Conservation (phyloP, 805 yeast species). For the Teunomyces lycoperdinae region DNA sequence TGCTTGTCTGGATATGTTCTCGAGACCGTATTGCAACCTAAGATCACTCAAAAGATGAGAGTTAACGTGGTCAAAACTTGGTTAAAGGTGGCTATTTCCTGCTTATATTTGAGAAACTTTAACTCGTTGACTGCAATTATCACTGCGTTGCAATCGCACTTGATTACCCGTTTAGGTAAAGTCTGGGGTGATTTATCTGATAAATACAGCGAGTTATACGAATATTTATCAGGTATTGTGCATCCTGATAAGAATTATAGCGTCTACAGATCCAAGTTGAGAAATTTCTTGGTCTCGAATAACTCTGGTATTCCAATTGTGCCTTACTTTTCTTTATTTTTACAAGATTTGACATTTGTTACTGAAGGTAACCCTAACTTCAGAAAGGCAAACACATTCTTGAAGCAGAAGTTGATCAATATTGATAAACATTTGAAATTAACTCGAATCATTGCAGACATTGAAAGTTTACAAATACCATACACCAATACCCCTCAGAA, state of each 20-base stretch:
- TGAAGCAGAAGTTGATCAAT: conserved; percentile 61
- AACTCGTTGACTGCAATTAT: conserved; percentile 78
- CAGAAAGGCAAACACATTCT: conserved; percentile 56
- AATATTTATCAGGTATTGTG: conserved; percentile 62
- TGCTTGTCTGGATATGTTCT: conserved; percentile 68
- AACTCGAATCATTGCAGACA: conserved; percentile 61
- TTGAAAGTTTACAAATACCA: conserved; percentile 66
- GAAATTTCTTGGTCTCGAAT: conserved; percentile 49
- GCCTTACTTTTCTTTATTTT: conserved; percentile 70
- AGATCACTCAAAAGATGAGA: conserved; percentile 47
- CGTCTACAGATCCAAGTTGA: conserved; percentile 63
- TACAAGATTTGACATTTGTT: conserved; percentile 79
- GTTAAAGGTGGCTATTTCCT: conserved; percentile 71
- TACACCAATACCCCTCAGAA: conserved; percentile 34
- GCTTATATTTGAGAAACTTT: conserved; percentile 70
- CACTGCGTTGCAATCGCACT: conserved; percentile 71
- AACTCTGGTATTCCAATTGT: conserved; percentile 61
- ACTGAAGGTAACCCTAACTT: conserved; percentile 75
- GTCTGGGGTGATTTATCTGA: conserved; percentile 59
- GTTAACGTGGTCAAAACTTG: conserved; percentile 59
- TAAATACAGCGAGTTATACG: conserved; percentile 60
- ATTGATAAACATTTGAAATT: conserved; percentile 71
- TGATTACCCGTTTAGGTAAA: conserved; percentile 58
- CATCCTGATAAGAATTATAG: conserved; percentile 74
- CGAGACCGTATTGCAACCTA: conserved; percentile 62